Evolutionary conservation across 2,329 filamentous ascomycete genomes (phyloP).

Genomic region (Aureobasidium namibiae): DNA sequence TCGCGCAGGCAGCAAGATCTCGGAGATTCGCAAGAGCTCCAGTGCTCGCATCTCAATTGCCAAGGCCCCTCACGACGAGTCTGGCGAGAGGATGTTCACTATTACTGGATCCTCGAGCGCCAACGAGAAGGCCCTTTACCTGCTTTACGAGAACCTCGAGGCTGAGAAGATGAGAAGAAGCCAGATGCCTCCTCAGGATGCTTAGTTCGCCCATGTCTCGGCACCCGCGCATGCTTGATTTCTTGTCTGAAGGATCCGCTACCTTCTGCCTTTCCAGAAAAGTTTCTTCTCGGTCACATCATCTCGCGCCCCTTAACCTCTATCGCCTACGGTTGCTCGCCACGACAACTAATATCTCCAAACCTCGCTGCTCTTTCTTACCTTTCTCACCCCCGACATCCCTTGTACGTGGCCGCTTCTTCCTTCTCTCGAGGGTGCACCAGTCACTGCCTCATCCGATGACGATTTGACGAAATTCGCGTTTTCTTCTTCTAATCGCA

Average conservation of each 20-base stretch:
- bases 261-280: not conserved
- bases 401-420: constrained; percentile 11
- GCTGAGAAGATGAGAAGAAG: constrained; percentile 98
- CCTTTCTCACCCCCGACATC: constrained; percentile 4
- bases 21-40: constrained; percentile 94
- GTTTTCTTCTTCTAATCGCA: not conserved
- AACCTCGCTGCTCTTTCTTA: not conserved
- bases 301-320: not conserved
- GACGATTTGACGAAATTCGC: constrained; percentile 12
- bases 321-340: not conserved
- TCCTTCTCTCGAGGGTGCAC: constrained; percentile 5
- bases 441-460: constrained; percentile 12
- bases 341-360: constrained; percentile 5
- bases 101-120: constrained; percentile 92
- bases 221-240: not conserved
- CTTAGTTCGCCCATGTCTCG: constrained; percentile 2
- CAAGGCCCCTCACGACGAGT: constrained; percentile 93
- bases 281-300: not conserved
- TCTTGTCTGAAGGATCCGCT: not conserved
- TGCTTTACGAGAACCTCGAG: constrained; percentile 97
- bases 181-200: constrained; percentile 48
- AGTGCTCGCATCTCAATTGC: constrained; percentile 96
- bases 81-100: constrained; percentile 98
- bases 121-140: constrained; percentile 91
- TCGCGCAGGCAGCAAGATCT: constrained; percentile 91